Conservation (phyloP, 2,329 filamentous ascomycete genomes). For the Microcera coccophila region DNA sequence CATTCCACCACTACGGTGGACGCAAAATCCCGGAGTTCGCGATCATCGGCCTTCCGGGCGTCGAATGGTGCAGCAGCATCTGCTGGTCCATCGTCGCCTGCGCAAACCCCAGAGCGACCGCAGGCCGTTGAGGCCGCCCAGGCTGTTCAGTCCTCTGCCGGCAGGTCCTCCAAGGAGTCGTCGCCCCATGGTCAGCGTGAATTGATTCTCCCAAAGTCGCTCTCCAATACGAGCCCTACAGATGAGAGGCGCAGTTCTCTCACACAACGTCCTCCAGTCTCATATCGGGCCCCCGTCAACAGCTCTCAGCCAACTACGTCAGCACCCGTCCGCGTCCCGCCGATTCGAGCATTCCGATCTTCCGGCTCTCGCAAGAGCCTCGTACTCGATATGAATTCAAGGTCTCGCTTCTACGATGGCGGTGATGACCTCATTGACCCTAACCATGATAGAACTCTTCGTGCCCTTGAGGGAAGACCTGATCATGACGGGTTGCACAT, state of each 20-base stretch:
- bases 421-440: conserved; percentile 42
- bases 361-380: conserved; percentile 55
- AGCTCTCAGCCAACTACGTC: conserved; percentile 32
- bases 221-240: conserved; percentile 36
- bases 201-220: conserved; percentile 43
- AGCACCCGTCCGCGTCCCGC: conserved; percentile 43
- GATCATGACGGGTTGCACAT: conserved; percentile 30
- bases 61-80: conserved; percentile 34
- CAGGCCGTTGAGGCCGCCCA: conserved; percentile 29
- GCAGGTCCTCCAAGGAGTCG: conserved; percentile 21
- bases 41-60: conserved; percentile 37
- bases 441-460: conserved; percentile 48
- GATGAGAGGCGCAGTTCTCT: conserved; percentile 46
- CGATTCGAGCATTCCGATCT: conserved; percentile 54
- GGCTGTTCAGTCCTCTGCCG: conserved; percentile 19
- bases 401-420: conserved; percentile 41
- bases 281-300: conserved; percentile 43
- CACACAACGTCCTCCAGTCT: conserved; percentile 45
- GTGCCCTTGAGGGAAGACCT: conserved; percentile 46
- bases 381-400: conserved; percentile 50
- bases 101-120: conserved; percentile 32
- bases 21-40: conserved; percentile 34
- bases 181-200: conserved; percentile 43
- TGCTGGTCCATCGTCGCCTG: conserved; percentile 29
- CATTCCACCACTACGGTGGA: conserved; percentile 23